phyloP scores from a whole-genome alignment of 2,329 filamentous ascomycete species.

The Cadophora gregata region DNA sequence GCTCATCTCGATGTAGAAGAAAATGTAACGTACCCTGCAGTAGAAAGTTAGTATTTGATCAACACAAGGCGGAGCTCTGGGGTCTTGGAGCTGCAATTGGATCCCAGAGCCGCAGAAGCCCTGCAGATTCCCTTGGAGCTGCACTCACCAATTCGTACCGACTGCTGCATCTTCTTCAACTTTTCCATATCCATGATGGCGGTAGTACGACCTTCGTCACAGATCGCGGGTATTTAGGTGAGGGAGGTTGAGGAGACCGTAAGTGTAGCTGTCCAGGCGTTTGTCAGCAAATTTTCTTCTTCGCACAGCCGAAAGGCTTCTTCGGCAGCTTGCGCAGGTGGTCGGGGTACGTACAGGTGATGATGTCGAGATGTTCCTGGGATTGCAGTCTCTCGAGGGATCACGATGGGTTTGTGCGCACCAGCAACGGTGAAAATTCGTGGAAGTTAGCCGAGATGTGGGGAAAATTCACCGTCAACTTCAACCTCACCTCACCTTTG shows the following conservation, averaged over 20 bases:
- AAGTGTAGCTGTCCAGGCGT: constrained; percentile 10
- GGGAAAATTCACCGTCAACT: constrained; percentile 16
- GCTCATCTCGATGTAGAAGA: background rate
- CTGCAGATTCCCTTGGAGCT: background rate
- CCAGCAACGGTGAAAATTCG: constrained; percentile 16
- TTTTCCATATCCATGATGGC: constrained; percentile 69
- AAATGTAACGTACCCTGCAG: constrained; percentile 21
- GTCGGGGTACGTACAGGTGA: constrained; percentile 24
- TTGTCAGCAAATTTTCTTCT: constrained; percentile 20
- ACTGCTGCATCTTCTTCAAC: constrained; percentile 69
- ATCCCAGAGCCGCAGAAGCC: constrained; percentile 16
- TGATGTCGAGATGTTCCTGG: constrained; percentile 26
- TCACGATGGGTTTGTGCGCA: constrained; percentile 21
- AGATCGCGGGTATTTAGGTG: constrained; percentile 31
- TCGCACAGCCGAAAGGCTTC: background rate
- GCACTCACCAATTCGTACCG: constrained; percentile 55
- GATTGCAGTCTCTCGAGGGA: constrained; percentile 18
- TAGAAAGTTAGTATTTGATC: constrained; percentile 12
- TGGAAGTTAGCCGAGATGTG: constrained; percentile 23
- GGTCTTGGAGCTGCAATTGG: constrained; percentile 16
- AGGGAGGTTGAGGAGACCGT: constrained; percentile 19
- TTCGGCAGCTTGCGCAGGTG: constrained; percentile 17
- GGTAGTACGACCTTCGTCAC: constrained; percentile 43
- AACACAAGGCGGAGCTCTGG: constrained; percentile 6
- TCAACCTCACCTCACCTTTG: constrained; percentile 16